Percentiles rank a stretch among this genome's conserved stretches.
Evolutionary conservation across 2,329 filamentous ascomycete genomes (phyloP).

Genomic region (Phialocephala subalpina): DNA sequence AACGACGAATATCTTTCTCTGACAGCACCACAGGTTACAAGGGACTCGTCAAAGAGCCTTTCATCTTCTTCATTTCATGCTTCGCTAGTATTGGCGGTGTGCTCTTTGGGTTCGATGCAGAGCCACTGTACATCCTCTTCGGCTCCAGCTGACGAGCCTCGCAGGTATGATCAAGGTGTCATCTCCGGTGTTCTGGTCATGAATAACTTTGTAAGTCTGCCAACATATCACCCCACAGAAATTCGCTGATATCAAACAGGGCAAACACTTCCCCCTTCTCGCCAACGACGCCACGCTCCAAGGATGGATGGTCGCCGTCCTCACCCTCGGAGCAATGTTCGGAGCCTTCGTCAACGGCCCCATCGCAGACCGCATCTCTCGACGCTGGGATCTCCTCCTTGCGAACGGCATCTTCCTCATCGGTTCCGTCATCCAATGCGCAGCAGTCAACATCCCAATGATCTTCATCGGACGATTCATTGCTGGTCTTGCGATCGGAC

Average conservation of each 20-base stretch:
- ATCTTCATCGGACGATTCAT: constrained; percentile 63
- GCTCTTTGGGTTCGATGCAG: constrained; percentile 13
- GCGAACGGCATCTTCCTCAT: constrained; percentile 71
- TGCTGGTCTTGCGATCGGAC: constrained; percentile 61
- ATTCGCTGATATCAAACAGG: constrained; percentile 30
- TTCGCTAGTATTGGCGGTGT: constrained; percentile 64
- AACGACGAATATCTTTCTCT: neutral
- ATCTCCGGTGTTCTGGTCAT: constrained; percentile 71
- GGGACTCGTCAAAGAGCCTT: constrained; percentile 28
- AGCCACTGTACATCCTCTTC: neutral
- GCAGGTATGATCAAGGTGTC: constrained; percentile 76
- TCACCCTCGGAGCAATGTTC: constrained; percentile 59
- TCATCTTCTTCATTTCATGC: constrained; percentile 60
- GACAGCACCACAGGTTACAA: constrained; percentile 25
- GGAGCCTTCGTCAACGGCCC: constrained; percentile 74
- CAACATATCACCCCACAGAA: constrained; percentile 27
- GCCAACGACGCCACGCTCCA: constrained; percentile 47
- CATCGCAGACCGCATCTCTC: constrained; percentile 70
- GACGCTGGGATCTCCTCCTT: constrained; percentile 73
- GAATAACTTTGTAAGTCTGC: constrained; percentile 52
- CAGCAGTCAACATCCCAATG: constrained; percentile 61
- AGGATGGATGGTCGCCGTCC: constrained; percentile 27
- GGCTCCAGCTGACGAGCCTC: neutral
- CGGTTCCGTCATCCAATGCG: constrained; percentile 72
- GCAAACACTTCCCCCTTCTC: constrained; percentile 51